These are phyloP conservation scores for Rhizophagus clarus DNA, from an alignment of 192 early-diverging fungal species.

Conservation along the genomic window DNA sequence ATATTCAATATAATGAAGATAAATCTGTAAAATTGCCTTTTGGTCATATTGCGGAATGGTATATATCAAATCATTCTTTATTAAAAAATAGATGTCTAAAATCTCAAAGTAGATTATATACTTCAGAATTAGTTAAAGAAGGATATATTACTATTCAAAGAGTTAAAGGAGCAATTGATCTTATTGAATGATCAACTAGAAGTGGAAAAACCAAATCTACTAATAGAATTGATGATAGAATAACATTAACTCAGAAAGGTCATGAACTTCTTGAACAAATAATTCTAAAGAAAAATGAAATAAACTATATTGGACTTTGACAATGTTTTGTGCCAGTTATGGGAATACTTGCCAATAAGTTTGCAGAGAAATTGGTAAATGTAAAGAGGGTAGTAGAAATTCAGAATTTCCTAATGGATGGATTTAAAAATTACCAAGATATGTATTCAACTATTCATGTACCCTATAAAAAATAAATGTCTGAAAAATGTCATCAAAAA, in stretches of 20 bases:
- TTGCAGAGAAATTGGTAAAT: too few species aligned
- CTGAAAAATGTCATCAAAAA: too few species aligned
- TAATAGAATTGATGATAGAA: constrained; percentile 5
- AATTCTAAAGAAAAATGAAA: neutral
- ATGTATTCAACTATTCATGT: too few species aligned
- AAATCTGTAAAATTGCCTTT: constrained; percentile 2
- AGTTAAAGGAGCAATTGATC: neutral
- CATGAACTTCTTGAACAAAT: neutral
- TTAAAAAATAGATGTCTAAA: neutral
- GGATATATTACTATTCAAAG: neutral
- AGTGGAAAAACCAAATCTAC: neutral
- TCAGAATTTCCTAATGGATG: too few species aligned
- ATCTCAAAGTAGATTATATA: neutral
- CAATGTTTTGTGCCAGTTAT: constrained; percentile 1
- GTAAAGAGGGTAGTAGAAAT: too few species aligned
- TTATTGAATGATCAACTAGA: neutral
- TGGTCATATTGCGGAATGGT: constrained; percentile 1
- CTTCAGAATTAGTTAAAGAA: neutral
- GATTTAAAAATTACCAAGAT: too few species aligned
- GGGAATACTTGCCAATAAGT: neutral
- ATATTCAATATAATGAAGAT: constrained; percentile 9
- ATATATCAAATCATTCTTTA: neutral
- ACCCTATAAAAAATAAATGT: too few species aligned
- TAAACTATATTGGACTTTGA: neutral
- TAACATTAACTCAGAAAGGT: neutral